Percentiles rank a stretch among this genome's conserved stretches.
Evolutionary conservation across 1,284 basidiomycete genomes (phyloP).

Genomic region (Microbotryum scabiosae): DNA sequence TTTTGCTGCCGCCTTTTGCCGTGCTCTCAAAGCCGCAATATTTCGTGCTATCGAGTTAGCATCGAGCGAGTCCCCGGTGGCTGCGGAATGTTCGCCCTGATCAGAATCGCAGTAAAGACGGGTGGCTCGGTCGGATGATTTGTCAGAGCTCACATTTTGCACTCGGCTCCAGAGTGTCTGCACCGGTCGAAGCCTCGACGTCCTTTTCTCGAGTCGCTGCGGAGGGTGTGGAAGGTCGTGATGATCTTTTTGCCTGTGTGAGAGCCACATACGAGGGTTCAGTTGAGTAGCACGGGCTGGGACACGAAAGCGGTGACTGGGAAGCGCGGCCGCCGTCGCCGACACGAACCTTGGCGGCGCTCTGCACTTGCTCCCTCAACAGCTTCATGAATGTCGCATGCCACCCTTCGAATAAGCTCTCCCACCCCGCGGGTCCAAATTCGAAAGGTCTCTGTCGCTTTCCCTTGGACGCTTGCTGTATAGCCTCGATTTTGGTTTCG

Average conservation of each 20-base stretch:
- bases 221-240: neutral
- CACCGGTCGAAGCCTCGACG: neutral
- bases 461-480: constrained; percentile 16
- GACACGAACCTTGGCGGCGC: constrained; percentile 53
- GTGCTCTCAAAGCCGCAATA: constrained; percentile 78
- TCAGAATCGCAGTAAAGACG: too few species aligned
- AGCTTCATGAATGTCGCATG: constrained; percentile 70
- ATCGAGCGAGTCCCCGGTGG: constrained; percentile 41
- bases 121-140: too few species aligned
- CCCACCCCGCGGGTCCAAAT: constrained; percentile 11
- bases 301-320: neutral
- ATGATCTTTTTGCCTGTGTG: neutral
- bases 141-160: neutral
- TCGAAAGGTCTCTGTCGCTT: neutral
- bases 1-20: constrained; percentile 45
- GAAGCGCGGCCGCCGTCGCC: neutral
- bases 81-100: too few species aligned
- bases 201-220: neutral
- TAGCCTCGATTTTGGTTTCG: constrained; percentile 33
- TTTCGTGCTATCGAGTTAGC: constrained; percentile 86
- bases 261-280: neutral
- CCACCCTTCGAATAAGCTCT: constrained; percentile 59
- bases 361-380: constrained; percentile 64
- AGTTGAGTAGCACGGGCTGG: neutral
- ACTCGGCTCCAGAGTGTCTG: neutral